Evolutionary conservation across 1,139 yeast species (phyloP), one percentile per base, ranked within the genome.

Genomic region (Pichia sp.): DNA sequence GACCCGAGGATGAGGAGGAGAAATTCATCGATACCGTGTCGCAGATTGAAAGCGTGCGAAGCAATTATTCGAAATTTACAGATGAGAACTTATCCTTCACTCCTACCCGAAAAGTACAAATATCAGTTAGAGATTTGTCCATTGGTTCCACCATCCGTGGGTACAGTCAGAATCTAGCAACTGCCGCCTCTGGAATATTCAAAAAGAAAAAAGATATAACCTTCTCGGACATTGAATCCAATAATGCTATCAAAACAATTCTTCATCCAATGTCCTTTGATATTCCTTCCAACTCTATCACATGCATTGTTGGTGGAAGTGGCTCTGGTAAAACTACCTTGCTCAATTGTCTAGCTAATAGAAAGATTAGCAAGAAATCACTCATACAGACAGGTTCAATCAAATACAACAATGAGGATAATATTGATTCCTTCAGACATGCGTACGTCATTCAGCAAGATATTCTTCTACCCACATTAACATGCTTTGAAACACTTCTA

Each of bases 281-380:
- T 35, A 63, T 81, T 10, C 69, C 72, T 0, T 49, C 65, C 2
- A 77, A 73, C 27, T 64, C 69, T 32, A 59, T 72, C 45, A 67
- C 80, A 60, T 91, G 91, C 5, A 78, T 83, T 21, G 71, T 82
- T 63, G 94, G 94, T 3, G 88, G 93, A 0, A 78, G 93, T 0
- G 95, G 95, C 0, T 75, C 87, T 6, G 95, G 95, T 5, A 86
- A 86, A 52, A 86, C 95, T 0, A 83, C 95, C 0, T 56, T 86
- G 28, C 62, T 86, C 23, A 85, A 86, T 49, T 74, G 77, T 1
- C 58, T 86, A 41, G 85, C 94, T 0, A 71, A 76, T 33, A 58
- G 88, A 40, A 67, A 77, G 46, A 53, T 64, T n/a, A 42, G 33
- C 11, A 48, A 58, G n/a, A 46, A 51, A 3, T 41, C 54, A 2